Evolutionary conservation across 805 yeast genomes (phyloP).

Genomic region (Saccharomycopsis guyanensis): DNA sequence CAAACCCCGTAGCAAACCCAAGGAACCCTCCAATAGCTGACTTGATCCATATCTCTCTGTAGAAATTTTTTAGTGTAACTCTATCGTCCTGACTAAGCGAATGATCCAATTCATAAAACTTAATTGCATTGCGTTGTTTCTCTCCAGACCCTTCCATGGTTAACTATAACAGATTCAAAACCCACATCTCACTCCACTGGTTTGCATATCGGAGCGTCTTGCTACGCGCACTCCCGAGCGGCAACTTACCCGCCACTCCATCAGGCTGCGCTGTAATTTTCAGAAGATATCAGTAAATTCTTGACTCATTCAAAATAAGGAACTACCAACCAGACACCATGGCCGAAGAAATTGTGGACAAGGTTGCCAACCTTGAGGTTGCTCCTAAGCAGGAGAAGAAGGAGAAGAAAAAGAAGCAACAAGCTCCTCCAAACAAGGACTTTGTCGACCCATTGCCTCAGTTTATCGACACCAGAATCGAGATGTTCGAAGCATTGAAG

Average conservation of each 20-base stretch:
- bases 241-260: no score
- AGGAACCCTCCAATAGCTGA: not conserved
- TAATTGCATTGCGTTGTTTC: not conserved
- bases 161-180: no score
- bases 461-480: constrained; percentile 72
- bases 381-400: constrained; percentile 28
- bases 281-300: no score
- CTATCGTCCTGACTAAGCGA: not conserved
- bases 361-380: not conserved
- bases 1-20: not conserved
- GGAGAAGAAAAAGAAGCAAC: constrained; percentile 33
- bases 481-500: constrained; percentile 73
- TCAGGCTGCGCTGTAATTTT: no score
- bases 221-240: not conserved
- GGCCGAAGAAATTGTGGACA: not conserved
- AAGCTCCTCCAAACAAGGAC: constrained; percentile 32
- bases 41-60: not conserved
- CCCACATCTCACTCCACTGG: no score
- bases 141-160: not conserved
- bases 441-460: constrained; percentile 73
- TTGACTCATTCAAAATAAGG: not conserved
- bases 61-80: not conserved
- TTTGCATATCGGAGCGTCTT: no score
- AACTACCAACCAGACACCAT: no score
- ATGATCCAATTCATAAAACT: not conserved